A percentile compares a stretch with the other conserved stretches of the same genome.
Conservation (phyloP, 768 basidiomycete genomes). For the Boletus rubropictus region DNA sequence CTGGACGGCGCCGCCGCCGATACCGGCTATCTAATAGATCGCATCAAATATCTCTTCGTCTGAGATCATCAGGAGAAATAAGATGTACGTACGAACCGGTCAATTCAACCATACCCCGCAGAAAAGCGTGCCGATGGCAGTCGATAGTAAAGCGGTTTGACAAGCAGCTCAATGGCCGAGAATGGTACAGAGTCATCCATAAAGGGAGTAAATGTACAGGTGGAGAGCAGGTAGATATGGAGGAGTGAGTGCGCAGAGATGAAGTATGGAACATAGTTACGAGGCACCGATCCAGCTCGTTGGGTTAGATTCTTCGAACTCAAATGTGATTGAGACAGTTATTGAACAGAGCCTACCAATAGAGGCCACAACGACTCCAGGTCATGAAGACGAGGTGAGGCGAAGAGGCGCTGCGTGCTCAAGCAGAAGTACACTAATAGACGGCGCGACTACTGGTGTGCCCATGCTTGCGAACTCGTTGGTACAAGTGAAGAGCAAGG, state of each 20-base stretch:
- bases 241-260: background rate
- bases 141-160: slow-evolving; percentile 55
- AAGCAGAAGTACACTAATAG: no score
- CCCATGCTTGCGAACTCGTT: no score
- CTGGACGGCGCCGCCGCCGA: slow-evolving; percentile 19
- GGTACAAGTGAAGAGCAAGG: no score
- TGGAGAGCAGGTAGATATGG: slow-evolving; percentile 56
- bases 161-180: slow-evolving; percentile 65
- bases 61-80: no score
- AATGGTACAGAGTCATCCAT: slow-evolving; percentile 70
- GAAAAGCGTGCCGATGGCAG: slow-evolving; percentile 52
- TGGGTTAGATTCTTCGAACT: slow-evolving; percentile 25
- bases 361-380: no score
- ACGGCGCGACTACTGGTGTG: no score
- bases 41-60: background rate
- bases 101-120: slow-evolving; percentile 71
- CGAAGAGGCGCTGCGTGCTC: no score
- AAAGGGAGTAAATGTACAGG: slow-evolving; percentile 78
- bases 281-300: slow-evolving; percentile 27
- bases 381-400: no score
- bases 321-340: slow-evolving; percentile 21
- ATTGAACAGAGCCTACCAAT: no score
- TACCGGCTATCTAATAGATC: slow-evolving; percentile 15
- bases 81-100: slow-evolving; percentile 60
- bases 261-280: slow-evolving; percentile 11